Evolutionary conservation across 345 rosid species (phyloP).

Genomic region (Schrenkiella parvula): DNA sequence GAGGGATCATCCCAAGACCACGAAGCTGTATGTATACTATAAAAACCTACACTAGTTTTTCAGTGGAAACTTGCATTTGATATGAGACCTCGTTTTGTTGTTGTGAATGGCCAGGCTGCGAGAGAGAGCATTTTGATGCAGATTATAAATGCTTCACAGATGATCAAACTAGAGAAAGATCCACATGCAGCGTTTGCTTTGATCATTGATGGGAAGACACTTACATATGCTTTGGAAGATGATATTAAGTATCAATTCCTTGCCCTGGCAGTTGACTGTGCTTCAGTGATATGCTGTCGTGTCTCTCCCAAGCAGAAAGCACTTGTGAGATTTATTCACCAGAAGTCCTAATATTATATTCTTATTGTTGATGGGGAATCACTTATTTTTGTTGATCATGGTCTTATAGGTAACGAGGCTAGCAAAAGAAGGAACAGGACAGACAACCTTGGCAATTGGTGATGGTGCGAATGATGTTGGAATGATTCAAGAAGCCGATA

Average conservation of each 20-base stretch:
- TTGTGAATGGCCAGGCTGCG: conserved; percentile 40
- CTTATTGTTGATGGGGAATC: neutral
- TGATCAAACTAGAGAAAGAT: conserved; percentile 40
- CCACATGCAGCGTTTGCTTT: conserved; percentile 57
- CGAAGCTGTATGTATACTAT: conserved; percentile 21
- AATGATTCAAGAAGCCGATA: conserved; percentile 95
- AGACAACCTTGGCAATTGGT: conserved; percentile 71
- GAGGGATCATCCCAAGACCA: conserved; percentile 25
- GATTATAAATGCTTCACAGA: conserved; percentile 41
- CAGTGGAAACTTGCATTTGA: neutral
- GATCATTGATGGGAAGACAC: conserved; percentile 66
- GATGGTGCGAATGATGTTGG: conserved; percentile 92
- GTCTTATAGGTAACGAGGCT: conserved; percentile 55
- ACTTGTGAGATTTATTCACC: conserved; percentile 39
- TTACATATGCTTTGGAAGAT: conserved; percentile 46
- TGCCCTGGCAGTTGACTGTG: conserved; percentile 63
- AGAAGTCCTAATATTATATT: neutral
- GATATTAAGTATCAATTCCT: conserved; percentile 59
- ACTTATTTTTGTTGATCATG: neutral
- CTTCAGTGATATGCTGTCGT: conserved; percentile 80
- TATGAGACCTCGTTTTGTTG: conserved; percentile 3
- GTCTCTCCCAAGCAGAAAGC: conserved; percentile 89
- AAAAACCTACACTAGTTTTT: conserved; percentile 8
- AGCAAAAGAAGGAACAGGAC: conserved; percentile 66
- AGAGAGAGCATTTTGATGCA: conserved; percentile 50